A percentile compares a stretch with the other conserved stretches of the same genome.
Conservation (phyloP, 208 protist species). For the Acanthamoeba healyi region DNA sequence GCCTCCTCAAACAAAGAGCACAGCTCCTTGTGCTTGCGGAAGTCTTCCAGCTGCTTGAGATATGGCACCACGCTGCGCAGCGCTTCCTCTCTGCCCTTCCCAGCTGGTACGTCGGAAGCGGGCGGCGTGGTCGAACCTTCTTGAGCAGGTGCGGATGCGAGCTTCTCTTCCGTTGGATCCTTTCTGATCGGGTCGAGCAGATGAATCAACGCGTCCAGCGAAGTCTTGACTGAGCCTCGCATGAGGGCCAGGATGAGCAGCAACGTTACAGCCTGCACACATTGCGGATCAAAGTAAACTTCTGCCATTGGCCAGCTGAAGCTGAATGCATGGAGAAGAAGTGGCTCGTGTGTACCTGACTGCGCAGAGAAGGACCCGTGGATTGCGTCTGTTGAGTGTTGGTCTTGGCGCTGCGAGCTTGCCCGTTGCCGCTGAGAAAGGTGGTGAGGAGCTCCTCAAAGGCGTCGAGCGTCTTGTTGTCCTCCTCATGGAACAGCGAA, state of each 20-base stretch:
- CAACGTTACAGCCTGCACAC: background rate
- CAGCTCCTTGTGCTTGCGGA: constrained; percentile 38
- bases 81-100: background rate
- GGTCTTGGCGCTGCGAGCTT: constrained; percentile 11
- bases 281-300: too few species aligned
- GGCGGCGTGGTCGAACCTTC: background rate
- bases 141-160: background rate
- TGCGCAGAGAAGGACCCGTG: background rate
- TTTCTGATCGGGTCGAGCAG: background rate
- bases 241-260: constrained; percentile 18
- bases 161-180: background rate
- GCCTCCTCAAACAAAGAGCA: constrained; percentile 21
- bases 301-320: too few species aligned
- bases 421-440: background rate
- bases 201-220: background rate
- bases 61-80: constrained; percentile 47
- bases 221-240: constrained; percentile 12
- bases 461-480: constrained; percentile 24
- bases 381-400: background rate
- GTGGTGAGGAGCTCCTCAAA: constrained; percentile 24
- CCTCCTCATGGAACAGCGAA: constrained; percentile 1
- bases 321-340: background rate
- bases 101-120: background rate
- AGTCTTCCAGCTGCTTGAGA: constrained; percentile 46
- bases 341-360: background rate